Conservation (phyloP, 2,329 filamentous ascomycete species). For the Hypoxylon sp. region DNA sequence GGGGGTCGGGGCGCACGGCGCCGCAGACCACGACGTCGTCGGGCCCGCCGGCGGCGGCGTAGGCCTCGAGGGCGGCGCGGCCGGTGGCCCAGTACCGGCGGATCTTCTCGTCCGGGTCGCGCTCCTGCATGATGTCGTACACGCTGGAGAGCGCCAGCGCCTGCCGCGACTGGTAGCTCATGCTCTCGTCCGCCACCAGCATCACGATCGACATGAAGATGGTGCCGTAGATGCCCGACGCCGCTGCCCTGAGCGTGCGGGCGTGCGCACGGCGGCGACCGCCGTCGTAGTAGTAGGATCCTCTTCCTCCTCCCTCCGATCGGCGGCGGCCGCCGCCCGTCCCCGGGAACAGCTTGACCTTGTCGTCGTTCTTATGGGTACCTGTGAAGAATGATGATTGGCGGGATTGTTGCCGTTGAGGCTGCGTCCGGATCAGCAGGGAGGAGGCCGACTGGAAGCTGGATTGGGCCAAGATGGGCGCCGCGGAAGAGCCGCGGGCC, state of each 20-base stretch:
- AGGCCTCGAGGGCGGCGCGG: constrained; percentile 16
- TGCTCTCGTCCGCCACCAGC: constrained; percentile 24
- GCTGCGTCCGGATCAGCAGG: not conserved
- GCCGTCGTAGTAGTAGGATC: too few species aligned
- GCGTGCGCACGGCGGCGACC: constrained; percentile 11
- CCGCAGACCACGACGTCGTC: constrained; percentile 16
- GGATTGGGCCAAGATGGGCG: not conserved
- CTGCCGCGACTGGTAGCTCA: constrained; percentile 14
- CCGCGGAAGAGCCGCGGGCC: constrained; percentile 13
- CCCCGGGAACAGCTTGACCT: not conserved
- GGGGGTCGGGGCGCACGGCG: not conserved
- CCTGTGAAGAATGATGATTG: constrained; percentile 14
- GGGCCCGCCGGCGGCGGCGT: constrained; percentile 14
- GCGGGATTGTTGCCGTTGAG: not conserved
- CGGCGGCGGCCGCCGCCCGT: not conserved
- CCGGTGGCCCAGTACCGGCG: constrained; percentile 24
- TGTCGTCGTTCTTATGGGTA: too few species aligned
- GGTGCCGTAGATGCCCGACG: constrained; percentile 23
- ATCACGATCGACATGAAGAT: constrained; percentile 32
- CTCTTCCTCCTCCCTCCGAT: too few species aligned
- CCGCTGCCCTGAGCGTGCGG: too few species aligned
- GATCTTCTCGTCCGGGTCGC: constrained; percentile 4
- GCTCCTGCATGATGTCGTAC: constrained; percentile 10
- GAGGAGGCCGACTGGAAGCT: constrained; percentile 7
- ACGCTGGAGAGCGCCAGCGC: constrained; percentile 12